phyloP scores from a whole-genome alignment of 2,329 filamentous ascomycete genomes.

The Ascochyta viciae-villosae region DNA sequence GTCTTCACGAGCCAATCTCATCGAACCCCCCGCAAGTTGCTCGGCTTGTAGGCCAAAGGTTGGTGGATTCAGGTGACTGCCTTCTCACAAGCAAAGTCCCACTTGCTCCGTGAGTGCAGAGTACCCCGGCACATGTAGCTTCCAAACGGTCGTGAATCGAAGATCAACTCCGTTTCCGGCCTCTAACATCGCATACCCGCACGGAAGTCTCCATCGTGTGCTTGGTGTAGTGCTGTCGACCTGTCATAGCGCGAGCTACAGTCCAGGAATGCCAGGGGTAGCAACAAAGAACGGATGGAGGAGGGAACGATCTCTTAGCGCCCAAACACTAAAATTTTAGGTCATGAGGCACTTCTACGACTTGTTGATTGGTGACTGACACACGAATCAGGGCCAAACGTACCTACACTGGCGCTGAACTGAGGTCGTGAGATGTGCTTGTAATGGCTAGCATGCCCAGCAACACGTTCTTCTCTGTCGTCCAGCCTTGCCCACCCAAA shows the following conservation, averaged over 20 bases:
- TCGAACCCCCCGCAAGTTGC: background rate
- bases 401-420: slow-evolving; percentile 11
- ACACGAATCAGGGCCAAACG: slow-evolving; percentile 3
- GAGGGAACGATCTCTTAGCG: slow-evolving; percentile 1
- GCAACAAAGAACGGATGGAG: slow-evolving; percentile 1
- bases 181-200: background rate
- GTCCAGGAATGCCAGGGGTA: slow-evolving; percentile 1
- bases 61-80: slow-evolving; percentile 12
- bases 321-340: background rate
- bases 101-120: slow-evolving; percentile 11
- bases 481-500: background rate
- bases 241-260: background rate
- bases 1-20: slow-evolving; percentile 14
- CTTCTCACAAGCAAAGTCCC: background rate
- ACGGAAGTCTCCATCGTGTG: background rate
- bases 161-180: slow-evolving; percentile 7
- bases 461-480: background rate
- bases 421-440: background rate
- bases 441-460: slow-evolving; percentile 6
- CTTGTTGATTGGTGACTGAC: background rate
- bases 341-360: slow-evolving; percentile 9
- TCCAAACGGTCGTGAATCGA: background rate
- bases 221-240: background rate
- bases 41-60: slow-evolving; percentile 8
- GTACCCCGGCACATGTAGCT: background rate